Conservation (phyloP, 1,284 basidiomycete genomes). For the Ustilago bromivora region DNA sequence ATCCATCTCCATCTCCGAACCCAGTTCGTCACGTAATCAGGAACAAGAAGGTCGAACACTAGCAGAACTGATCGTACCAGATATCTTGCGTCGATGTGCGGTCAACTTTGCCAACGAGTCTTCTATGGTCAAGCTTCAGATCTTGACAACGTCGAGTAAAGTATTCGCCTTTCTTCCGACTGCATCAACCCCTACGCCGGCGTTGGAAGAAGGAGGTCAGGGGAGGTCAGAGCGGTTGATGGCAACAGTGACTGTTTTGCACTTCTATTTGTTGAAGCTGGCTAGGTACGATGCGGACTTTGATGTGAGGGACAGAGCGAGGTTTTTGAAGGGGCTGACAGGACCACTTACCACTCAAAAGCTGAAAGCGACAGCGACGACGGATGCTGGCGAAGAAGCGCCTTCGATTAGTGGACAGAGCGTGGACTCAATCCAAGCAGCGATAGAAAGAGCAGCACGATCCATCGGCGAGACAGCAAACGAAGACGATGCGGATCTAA, state of each 20-base stretch:
- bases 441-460: constrained; percentile 19
- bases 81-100: constrained; percentile 62
- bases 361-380: neutral
- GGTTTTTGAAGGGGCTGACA: constrained; percentile 62
- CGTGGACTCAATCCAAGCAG: constrained; percentile 29
- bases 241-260: constrained; percentile 36
- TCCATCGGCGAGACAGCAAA: constrained; percentile 27
- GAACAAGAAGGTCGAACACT: constrained; percentile 38
- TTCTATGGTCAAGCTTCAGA: constrained; percentile 51
- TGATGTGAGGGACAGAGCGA: constrained; percentile 64
- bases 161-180: constrained; percentile 47
- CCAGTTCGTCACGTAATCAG: neutral
- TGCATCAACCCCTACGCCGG: constrained; percentile 4
- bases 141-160: constrained; percentile 63
- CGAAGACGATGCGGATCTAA: constrained; percentile 44
- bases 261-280: constrained; percentile 58
- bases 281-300: constrained; percentile 56
- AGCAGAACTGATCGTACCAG: constrained; percentile 58
- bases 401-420: neutral
- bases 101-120: constrained; percentile 63
- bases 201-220: constrained; percentile 13
- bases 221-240: constrained; percentile 27
- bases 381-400: neutral
- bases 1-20: constrained; percentile 15
- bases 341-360: constrained; percentile 22